Conservation (phyloP, 305 asterid species). For the Ilex paraguariensis region DNA sequence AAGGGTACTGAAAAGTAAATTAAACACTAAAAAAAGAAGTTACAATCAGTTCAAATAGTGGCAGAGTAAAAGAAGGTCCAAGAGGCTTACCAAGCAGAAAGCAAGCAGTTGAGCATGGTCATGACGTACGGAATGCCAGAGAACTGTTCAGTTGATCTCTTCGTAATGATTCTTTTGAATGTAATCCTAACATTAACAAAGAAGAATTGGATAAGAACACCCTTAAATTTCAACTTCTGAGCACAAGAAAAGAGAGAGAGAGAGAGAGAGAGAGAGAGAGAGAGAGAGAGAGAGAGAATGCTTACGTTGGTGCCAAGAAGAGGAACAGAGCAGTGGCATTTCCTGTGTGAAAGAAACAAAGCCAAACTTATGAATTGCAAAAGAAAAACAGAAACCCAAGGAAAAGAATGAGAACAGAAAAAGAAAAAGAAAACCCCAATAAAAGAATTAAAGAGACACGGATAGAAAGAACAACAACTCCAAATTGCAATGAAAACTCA, state of each 20-base stretch:
- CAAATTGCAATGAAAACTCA: neutral
- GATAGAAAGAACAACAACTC: no score
- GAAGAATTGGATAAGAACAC: no score
- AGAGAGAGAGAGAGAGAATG: neutral
- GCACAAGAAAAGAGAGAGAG: no score
- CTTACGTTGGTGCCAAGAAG: slow-evolving; percentile 1
- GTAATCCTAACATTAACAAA: slow-evolving; percentile 43
- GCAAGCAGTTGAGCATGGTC: slow-evolving; percentile 83
- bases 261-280: no score
- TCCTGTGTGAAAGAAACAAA: neutral
- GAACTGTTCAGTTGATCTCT: slow-evolving; percentile 62
- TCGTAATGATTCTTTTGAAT: slow-evolving; percentile 65
- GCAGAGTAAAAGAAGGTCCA: slow-evolving; percentile 1
- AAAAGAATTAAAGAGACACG: no score
- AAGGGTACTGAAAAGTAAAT: no score
- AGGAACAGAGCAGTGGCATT: slow-evolving; percentile 2
- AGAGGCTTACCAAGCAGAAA: slow-evolving; percentile 55
- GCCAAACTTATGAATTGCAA: neutral
- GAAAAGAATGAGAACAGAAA: no score
- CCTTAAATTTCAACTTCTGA: no score
- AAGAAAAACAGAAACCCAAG: neutral
- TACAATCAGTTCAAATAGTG: neutral
- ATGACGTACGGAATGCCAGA: slow-evolving; percentile 80
- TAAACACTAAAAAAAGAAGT: neutral
- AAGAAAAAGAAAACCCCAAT: neutral